These are phyloP conservation scores for Curvularia verruculosa DNA, from an alignment of 2,329 filamentous ascomycete species.

Conservation along the genomic window DNA sequence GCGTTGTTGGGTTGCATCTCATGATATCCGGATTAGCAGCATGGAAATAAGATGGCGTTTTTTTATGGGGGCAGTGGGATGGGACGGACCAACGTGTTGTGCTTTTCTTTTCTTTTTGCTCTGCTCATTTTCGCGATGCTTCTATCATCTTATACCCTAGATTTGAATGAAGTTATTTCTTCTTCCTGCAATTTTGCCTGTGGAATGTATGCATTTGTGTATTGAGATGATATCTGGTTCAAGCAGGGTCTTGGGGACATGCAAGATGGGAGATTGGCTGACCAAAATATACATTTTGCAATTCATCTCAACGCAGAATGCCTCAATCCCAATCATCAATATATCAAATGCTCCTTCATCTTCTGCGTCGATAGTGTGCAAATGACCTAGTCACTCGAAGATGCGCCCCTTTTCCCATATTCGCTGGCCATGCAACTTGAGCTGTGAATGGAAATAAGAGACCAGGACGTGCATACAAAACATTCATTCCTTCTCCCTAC, in stretches of 20 bases:
- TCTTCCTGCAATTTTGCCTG: background rate
- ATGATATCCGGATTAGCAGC: conserved; percentile 10
- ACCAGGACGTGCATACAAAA: background rate
- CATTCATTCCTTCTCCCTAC: background rate
- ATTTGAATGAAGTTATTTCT: conserved; percentile 16
- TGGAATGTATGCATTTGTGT: background rate
- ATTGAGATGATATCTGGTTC: background rate
- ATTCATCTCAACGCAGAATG: background rate
- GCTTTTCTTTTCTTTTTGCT: conserved; percentile 2
- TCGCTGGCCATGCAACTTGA: background rate
- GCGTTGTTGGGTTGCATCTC: conserved; percentile 3
- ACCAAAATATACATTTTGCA: background rate
- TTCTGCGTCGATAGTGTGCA: no score
- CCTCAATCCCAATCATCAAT: background rate
- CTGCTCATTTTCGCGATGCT: background rate
- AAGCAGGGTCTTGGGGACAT: background rate
- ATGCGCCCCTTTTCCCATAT: no score
- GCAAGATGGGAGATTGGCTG: background rate
- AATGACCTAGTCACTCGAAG: no score
- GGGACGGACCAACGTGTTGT: background rate
- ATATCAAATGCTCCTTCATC: background rate
- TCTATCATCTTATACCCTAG: conserved; percentile 22
- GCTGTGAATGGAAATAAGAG: background rate
- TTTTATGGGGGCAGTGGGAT: background rate
- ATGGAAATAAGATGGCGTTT: background rate